Evolutionary conservation across 805 yeast species (phyloP).

Genomic region (Metschnikowia sp.): DNA sequence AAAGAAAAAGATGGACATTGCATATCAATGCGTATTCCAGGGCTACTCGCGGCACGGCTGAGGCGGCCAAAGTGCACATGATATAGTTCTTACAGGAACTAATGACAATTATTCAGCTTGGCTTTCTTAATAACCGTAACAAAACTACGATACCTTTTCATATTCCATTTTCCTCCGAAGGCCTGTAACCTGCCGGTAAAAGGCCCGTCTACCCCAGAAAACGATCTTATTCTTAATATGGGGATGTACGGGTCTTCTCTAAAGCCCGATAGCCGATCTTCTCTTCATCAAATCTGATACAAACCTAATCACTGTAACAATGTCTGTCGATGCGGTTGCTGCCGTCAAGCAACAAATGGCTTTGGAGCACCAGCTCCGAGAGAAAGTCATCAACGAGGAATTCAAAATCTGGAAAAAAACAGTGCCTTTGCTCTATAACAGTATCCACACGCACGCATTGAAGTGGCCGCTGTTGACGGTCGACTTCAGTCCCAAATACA

Average conservation of each 20-base stretch:
- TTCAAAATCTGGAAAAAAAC: conserved; percentile 80
- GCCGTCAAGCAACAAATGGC: conserved; percentile 36
- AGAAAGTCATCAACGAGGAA: conserved; percentile 71
- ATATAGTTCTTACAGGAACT: too few relatives aligned
- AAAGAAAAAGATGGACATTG: too few relatives aligned
- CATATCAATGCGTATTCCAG: too few relatives aligned
- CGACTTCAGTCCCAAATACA: conserved; percentile 58
- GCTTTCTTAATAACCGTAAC: too few relatives aligned
- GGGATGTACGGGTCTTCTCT: conserved; percentile 8
- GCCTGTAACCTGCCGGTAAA: too few relatives aligned
- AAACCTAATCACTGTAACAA: not conserved
- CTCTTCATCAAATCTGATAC: not conserved
- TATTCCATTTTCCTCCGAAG: too few relatives aligned
- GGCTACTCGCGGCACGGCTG: too few relatives aligned
- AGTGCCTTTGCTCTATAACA: conserved; percentile 72
- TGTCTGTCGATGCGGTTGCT: conserved; percentile 12
- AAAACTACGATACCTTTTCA: too few relatives aligned
- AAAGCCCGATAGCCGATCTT: not conserved
- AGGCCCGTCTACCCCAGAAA: too few relatives aligned
- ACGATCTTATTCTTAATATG: too few relatives aligned
- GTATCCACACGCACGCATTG: conserved; percentile 63
- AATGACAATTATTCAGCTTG: too few relatives aligned
- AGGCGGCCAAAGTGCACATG: too few relatives aligned
- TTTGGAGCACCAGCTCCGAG: conserved; percentile 50
- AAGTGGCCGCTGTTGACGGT: conserved; percentile 71